Percentiles rank a stretch among this genome's conserved stretches.
Evolutionary conservation across 768 basidiomycete species (phyloP).

Genomic region (Mycena capillaripes): DNA sequence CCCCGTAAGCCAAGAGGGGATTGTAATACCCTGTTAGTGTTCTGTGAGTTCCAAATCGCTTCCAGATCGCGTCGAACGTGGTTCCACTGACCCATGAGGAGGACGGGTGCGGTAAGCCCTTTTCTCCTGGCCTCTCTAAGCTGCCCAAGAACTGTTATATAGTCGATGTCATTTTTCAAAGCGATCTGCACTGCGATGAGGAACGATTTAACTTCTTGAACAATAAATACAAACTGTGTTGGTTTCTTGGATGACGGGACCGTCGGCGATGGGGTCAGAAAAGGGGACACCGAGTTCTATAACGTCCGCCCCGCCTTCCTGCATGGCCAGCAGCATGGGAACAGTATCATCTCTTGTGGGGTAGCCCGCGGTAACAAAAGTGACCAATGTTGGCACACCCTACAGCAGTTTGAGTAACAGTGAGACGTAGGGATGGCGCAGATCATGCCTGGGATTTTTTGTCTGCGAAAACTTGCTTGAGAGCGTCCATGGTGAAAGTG

Average conservation of each 20-base stretch:
- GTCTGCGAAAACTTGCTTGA: constrained; percentile 78
- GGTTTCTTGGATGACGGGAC: constrained; percentile 91
- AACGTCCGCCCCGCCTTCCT: constrained; percentile 92
- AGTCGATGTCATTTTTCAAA: constrained; percentile 84
- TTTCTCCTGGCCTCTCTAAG: constrained; percentile 84
- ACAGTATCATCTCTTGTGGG: constrained; percentile 86
- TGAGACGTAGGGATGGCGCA: not conserved
- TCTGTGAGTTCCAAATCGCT: too few species aligned
- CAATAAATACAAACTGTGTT: constrained; percentile 80
- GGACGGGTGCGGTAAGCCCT: constrained; percentile 87
- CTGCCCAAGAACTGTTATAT: constrained; percentile 78
- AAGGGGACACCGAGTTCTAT: constrained; percentile 97
- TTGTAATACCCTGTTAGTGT: constrained; percentile 91
- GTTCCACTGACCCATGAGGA: constrained; percentile 87
- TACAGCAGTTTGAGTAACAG: constrained; percentile 41
- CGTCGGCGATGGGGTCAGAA: constrained; percentile 97
- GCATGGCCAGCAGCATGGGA: constrained; percentile 90
- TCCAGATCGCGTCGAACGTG: not conserved
- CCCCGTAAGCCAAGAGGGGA: constrained; percentile 94
- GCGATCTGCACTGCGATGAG: constrained; percentile 72
- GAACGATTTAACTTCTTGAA: not conserved
- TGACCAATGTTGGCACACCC: constrained; percentile 77
- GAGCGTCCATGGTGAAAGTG: constrained; percentile 69
- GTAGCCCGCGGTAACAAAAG: constrained; percentile 96
- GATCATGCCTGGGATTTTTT: constrained; percentile 68